Conservation (phyloP, 768 basidiomycete species). For the Suillus luteus region DNA sequence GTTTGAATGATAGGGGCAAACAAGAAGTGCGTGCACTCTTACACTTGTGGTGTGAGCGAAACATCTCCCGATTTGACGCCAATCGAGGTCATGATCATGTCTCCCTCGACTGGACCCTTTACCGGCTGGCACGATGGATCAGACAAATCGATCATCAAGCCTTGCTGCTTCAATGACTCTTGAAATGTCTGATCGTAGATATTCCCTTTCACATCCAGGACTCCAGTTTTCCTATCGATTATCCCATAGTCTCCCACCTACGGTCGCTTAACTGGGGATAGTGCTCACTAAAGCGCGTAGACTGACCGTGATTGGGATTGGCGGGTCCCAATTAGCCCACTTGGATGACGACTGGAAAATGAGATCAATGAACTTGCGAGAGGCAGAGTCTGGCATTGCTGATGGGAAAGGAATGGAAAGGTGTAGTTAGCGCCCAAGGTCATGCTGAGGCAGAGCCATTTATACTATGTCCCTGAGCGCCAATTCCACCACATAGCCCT, state of each 20-base stretch:
- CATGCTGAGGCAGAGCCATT: not conserved
- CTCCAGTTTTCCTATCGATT: constrained; percentile 31
- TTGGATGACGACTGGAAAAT: constrained; percentile 33
- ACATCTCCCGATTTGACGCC: constrained; percentile 22
- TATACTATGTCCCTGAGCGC: not conserved
- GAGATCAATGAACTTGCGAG: constrained; percentile 38
- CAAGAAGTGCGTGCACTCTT: constrained; percentile 7
- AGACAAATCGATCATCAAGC: constrained; percentile 10
- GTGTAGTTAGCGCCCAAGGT: not conserved
- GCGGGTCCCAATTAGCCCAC: constrained; percentile 43
- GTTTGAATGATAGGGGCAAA: not conserved
- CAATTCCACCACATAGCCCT: not conserved
- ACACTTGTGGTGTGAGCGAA: constrained; percentile 23
- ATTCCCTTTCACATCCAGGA: constrained; percentile 32
- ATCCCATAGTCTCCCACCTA: constrained; percentile 39
- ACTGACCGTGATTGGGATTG: constrained; percentile 33
- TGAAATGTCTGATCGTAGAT: constrained; percentile 31
- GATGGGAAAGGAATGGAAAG: not conserved
- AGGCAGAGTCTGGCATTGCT: constrained; percentile 7
- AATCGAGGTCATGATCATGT: constrained; percentile 26
- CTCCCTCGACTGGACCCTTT: constrained; percentile 21
- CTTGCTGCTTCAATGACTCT: constrained; percentile 20
- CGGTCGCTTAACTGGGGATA: not conserved
- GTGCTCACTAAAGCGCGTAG: not conserved
- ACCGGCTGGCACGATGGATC: constrained; percentile 16